Evolutionary conservation across 192 early-diverging fungal genomes (phyloP).

Genomic region (Rhizoclosmatium globosum): DNA sequence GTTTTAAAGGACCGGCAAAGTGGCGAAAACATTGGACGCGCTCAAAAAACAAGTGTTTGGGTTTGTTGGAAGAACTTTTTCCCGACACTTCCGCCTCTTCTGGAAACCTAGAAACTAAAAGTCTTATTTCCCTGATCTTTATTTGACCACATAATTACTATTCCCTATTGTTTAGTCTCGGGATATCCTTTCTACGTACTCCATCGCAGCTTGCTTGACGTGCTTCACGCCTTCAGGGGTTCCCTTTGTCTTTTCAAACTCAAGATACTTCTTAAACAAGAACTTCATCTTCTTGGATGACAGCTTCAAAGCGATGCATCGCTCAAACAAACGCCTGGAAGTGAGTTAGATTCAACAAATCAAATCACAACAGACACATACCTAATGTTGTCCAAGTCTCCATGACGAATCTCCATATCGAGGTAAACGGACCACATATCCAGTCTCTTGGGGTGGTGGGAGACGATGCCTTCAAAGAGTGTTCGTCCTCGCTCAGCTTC

Average conservation of each 20-base stretch:
- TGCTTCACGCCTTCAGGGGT: constrained; percentile 79
- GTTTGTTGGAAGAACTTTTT: too few relatives aligned
- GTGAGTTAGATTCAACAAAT: background rate
- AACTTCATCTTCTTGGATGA: constrained; percentile 99
- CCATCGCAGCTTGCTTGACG: constrained; percentile 88
- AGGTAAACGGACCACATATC: constrained; percentile 98
- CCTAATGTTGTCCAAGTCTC: constrained; percentile 73
- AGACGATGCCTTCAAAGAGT: constrained; percentile 95
- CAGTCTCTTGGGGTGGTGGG: constrained; percentile 89
- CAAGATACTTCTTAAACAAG: constrained; percentile 98
- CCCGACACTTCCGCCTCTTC: too few relatives aligned
- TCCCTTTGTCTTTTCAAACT: constrained; percentile 92
- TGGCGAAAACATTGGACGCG: too few relatives aligned
- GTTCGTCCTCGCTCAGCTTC: constrained; percentile 97
- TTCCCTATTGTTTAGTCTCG: background rate
- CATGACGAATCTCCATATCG: constrained; percentile 92
- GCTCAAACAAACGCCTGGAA: constrained; percentile 82
- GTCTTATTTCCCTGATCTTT: too few relatives aligned
- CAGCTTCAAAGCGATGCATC: constrained; percentile 86
- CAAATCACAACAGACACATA: constrained; percentile 10
- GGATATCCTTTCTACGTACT: constrained; percentile 75
- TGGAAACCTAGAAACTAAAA: too few relatives aligned
- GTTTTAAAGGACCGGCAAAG: too few relatives aligned
- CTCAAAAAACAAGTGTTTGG: too few relatives aligned
- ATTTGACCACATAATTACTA: background rate